A percentile compares a stretch with the other conserved stretches of the same genome.
phyloP scores from a whole-genome alignment of 2,329 filamentous ascomycete species.

The Nothopassalora personata region DNA sequence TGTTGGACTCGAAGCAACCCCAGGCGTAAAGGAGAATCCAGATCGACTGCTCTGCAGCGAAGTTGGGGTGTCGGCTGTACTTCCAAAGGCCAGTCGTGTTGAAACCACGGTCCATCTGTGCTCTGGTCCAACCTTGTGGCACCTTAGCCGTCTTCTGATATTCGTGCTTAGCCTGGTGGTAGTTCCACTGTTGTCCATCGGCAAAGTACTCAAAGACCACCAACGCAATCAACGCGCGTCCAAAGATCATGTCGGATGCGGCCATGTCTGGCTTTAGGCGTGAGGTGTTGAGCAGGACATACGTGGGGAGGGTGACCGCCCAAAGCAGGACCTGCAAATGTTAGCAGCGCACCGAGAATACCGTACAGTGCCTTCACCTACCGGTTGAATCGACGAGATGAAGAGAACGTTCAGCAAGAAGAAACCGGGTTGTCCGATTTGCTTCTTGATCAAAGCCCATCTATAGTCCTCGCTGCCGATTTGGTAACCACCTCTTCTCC shows the following conservation, averaged over 20 bases:
- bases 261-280: slow-evolving; percentile 51
- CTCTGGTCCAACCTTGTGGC: slow-evolving; percentile 53
- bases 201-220: slow-evolving; percentile 70
- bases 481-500: slow-evolving; percentile 85
- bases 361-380: slow-evolving; percentile 27
- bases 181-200: slow-evolving; percentile 91
- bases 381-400: slow-evolving; percentile 71
- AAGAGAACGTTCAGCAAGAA: slow-evolving; percentile 85
- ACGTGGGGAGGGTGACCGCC: slow-evolving; percentile 72
- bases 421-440: slow-evolving; percentile 61
- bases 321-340: slow-evolving; percentile 63
- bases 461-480: slow-evolving; percentile 92
- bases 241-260: slow-evolving; percentile 54
- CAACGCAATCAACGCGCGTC: slow-evolving; percentile 51
- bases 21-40: slow-evolving; percentile 88
- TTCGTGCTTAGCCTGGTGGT: slow-evolving; percentile 70
- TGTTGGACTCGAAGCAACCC: slow-evolving; percentile 69
- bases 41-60: slow-evolving; percentile 82
- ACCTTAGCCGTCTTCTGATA: slow-evolving; percentile 72
- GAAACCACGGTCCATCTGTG: slow-evolving; percentile 86
- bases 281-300: slow-evolving; percentile 68
- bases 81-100: slow-evolving; percentile 78
- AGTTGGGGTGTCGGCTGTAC: slow-evolving; percentile 90
- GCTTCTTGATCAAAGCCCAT: slow-evolving; percentile 70
- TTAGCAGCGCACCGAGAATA: slow-evolving; percentile 4